phyloP scores from a whole-genome alignment of 352 stramenopile species.

The Globisporangium sylvaticum region DNA sequence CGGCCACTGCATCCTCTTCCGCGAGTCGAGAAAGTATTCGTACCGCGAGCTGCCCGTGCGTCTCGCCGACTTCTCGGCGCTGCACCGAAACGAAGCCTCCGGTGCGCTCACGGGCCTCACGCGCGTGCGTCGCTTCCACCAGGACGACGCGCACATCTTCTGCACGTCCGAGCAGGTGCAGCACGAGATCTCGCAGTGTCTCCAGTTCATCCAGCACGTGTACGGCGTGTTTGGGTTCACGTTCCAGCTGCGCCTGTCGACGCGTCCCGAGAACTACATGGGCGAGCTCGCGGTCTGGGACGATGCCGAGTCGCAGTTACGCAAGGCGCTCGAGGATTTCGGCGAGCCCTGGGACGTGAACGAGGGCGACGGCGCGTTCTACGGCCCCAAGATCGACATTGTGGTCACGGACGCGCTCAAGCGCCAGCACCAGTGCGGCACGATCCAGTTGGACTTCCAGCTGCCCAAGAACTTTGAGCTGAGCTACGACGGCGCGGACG shows the following conservation, averaged over 20 bases:
- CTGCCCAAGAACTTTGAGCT: slow-evolving; percentile 96
- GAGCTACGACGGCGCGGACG: slow-evolving; percentile 88
- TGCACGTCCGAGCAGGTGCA: slow-evolving; percentile 94
- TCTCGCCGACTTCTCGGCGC: slow-evolving; percentile 93
- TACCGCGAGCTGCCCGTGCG: slow-evolving; percentile 95
- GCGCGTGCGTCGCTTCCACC: slow-evolving; percentile 95
- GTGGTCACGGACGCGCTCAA: slow-evolving; percentile 96
- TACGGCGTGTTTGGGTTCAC: slow-evolving; percentile 95
- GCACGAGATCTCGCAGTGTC: slow-evolving; percentile 92
- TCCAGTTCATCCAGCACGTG: slow-evolving; percentile 94
- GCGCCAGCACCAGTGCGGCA: slow-evolving; percentile 96
- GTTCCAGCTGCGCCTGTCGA: slow-evolving; percentile 92
- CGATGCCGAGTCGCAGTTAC: slow-evolving; percentile 79
- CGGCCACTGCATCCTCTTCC: slow-evolving; percentile 97
- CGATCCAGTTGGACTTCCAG: slow-evolving; percentile 98
- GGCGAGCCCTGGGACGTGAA: slow-evolving; percentile 84
- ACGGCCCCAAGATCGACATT: slow-evolving; percentile 98
- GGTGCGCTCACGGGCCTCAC: slow-evolving; percentile 96
- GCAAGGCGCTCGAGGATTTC: slow-evolving; percentile 63
- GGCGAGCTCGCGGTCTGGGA: slow-evolving; percentile 93
- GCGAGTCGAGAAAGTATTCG: slow-evolving; percentile 91
- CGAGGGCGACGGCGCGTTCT: slow-evolving; percentile 95
- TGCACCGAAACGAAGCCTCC: slow-evolving; percentile 95
- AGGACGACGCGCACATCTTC: slow-evolving; percentile 99
- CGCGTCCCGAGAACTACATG: slow-evolving; percentile 93